phyloP scores from a whole-genome alignment of 371 early-diverging fungal genomes.

The Mortierella sp. region DNA sequence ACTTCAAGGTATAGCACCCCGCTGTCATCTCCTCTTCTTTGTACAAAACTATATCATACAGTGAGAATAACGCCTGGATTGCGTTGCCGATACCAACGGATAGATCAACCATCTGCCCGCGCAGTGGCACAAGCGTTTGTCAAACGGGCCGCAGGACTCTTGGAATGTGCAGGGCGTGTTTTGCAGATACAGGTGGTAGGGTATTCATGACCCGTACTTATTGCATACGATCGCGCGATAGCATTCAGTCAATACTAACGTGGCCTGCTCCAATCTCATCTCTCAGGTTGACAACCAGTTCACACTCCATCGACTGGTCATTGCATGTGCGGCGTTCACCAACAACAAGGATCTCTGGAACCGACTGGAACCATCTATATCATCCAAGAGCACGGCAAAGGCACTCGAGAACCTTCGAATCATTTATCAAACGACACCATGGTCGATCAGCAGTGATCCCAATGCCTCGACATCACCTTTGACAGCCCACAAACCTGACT shows the following conservation, averaged over 20 bases:
- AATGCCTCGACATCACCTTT: neutral
- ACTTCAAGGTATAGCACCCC: conserved; percentile 16
- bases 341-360: conserved; percentile 43
- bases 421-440: conserved; percentile 27
- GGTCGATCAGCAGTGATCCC: conserved; percentile 10
- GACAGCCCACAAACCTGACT: neutral
- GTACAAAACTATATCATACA: neutral
- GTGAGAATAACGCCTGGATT: neutral
- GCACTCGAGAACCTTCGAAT: conserved; percentile 18
- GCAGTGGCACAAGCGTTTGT: conserved; percentile 18
- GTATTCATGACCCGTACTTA: no score
- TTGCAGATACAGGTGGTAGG: conserved; percentile 28
- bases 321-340: conserved; percentile 47
- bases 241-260: neutral
- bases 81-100: neutral
- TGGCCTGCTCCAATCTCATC: neutral
- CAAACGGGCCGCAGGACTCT: neutral
- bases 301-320: conserved; percentile 32
- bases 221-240: neutral
- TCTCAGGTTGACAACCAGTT: conserved; percentile 37
- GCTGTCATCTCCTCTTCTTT: neutral
- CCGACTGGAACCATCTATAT: conserved; percentile 4
- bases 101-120: conserved; percentile 17
- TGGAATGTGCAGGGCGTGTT: conserved; percentile 26
- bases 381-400: neutral